Conservation (phyloP, 768 basidiomycete species). For the Lyophyllum semitale region DNA sequence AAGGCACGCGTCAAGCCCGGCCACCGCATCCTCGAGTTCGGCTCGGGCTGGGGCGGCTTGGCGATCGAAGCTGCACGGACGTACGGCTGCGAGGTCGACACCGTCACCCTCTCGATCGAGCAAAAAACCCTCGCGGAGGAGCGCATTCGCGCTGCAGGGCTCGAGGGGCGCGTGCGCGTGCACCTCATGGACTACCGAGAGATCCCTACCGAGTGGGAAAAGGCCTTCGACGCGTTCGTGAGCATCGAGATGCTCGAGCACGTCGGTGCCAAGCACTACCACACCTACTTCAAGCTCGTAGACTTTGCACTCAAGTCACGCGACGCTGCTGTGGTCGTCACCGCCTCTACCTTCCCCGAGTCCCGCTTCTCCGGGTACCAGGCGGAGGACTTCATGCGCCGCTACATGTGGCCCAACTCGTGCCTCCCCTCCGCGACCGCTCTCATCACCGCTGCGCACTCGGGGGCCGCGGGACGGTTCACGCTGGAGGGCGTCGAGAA, state of each 20-base stretch:
- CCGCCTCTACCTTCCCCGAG: constrained; percentile 71
- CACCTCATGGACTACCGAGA: constrained; percentile 92
- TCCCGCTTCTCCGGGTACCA: constrained; percentile 70
- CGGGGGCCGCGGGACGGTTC: constrained; percentile 72
- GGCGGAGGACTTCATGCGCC: constrained; percentile 85
- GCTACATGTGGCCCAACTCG: constrained; percentile 89
- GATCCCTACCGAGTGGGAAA: constrained; percentile 79
- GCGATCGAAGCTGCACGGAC: constrained; percentile 81
- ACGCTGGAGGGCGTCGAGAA: constrained; percentile 86
- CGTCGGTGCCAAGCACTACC: constrained; percentile 59
- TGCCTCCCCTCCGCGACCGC: constrained; percentile 86
- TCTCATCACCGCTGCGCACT: constrained; percentile 72
- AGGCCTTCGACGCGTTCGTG: constrained; percentile 77
- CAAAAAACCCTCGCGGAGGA: constrained; percentile 89
- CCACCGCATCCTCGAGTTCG: constrained; percentile 85
- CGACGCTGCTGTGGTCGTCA: constrained; percentile 69
- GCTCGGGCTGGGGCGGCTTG: constrained; percentile 91
- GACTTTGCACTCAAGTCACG: constrained; percentile 74
- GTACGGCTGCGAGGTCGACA: constrained; percentile 85
- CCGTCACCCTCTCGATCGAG: constrained; percentile 83
- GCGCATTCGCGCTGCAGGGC: constrained; percentile 71
- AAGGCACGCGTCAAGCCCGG: constrained; percentile 79
- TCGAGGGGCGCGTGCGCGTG: constrained; percentile 72
- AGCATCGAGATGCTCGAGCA: constrained; percentile 85
- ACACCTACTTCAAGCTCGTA: constrained; percentile 73